Base-by-base conservation (phyloP, 345 rosid species). In the Eucalyptus pauciflora region DNA sequence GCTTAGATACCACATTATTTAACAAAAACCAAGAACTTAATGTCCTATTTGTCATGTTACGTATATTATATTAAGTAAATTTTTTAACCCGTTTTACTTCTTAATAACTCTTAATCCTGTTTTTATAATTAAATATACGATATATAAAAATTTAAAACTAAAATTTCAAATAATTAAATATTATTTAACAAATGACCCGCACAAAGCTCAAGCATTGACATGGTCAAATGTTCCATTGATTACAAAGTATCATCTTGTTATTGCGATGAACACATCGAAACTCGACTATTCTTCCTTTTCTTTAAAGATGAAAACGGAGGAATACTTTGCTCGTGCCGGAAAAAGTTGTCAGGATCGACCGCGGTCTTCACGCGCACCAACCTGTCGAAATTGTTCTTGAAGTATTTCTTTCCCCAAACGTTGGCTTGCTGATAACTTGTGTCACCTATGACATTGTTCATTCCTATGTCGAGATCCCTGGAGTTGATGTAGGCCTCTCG, bases 261-360 rank as follows among this genome's bases (percentile, higher is more conserved):
- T 60, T 27, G 31, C 3, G 14, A 11, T 27, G 16, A 27, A 60
- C 7, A 27, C 13, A 62, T n/a, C 31, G 1, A 62, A 62, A 62
- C 16, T 6, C 16, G 7, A 62, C n/a, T n/a, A n/a, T 29, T 62
- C 33, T 62, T 60, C 27, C 60, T 24, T 10, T 58, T 24, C 25
- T 58, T 9, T 24, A 8, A 24, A 24, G 29, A 58, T 24, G 33
- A 62, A 62, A 87, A 27, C 0, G 37, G 79, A 20, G 81, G 88
- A 60, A 87, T 62, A 60, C 88, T 62, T 27, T 62, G 71, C 71
- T 62, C 71, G 4, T 62, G 71, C 33, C 71, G 71, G 33, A 62
- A 62, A 87, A 93, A 93, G 87, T 92, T 93, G 13, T 37, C 37
- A 58, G 94, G 93, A 92, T 92, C 92, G 81, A 88, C 90, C 45